Evolutionary conservation across 2,329 filamentous ascomycete species (phyloP).

Genomic region (Hypoxylon sp.): DNA sequence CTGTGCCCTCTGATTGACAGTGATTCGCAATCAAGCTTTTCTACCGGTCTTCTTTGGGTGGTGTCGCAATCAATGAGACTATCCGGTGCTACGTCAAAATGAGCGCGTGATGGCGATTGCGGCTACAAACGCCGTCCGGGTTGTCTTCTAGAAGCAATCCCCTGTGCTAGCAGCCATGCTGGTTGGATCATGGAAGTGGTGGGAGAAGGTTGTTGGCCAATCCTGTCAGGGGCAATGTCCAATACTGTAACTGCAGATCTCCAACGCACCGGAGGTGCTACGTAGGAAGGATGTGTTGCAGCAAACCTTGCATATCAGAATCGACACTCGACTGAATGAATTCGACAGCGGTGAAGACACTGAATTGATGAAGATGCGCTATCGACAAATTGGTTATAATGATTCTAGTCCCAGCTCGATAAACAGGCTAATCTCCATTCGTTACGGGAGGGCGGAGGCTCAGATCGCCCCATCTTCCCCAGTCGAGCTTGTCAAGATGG

Average conservation of each 20-base stretch:
- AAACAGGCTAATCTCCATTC: slow-evolving; percentile 49
- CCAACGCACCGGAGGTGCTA: slow-evolving; percentile 38
- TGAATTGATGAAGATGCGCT: slow-evolving; percentile 34
- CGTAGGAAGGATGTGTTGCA: slow-evolving; percentile 39
- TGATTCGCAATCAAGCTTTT: slow-evolving; percentile 47
- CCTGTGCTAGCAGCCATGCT: slow-evolving; percentile 21
- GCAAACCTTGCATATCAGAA: slow-evolving; percentile 44
- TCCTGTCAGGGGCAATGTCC: slow-evolving; percentile 44
- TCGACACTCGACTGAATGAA: slow-evolving; percentile 28
- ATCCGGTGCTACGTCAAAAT: slow-evolving; percentile 38
- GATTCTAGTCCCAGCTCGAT: slow-evolving; percentile 36
- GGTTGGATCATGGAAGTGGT: slow-evolving; percentile 36
- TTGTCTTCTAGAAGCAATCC: slow-evolving; percentile 45
- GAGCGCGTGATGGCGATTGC: slow-evolving; percentile 45
- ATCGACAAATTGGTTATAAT: slow-evolving; percentile 35
- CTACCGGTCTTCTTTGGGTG: slow-evolving; percentile 41
- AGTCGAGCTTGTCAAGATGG: slow-evolving; percentile 25
- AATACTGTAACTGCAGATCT: slow-evolving; percentile 45
- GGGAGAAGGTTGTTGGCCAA: slow-evolving; percentile 41
- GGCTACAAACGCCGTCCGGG: slow-evolving; percentile 36
- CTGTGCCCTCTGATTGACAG: slow-evolving; percentile 38
- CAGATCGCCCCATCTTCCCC: slow-evolving; percentile 30
- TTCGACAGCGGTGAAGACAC: slow-evolving; percentile 32
- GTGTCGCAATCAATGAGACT: slow-evolving; percentile 37
- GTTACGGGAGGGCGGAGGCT: slow-evolving; percentile 32